These are phyloP conservation scores for Penicillium paxilli DNA, from an alignment of 495 filamentous ascomycete genomes.

Conservation along the genomic window DNA sequence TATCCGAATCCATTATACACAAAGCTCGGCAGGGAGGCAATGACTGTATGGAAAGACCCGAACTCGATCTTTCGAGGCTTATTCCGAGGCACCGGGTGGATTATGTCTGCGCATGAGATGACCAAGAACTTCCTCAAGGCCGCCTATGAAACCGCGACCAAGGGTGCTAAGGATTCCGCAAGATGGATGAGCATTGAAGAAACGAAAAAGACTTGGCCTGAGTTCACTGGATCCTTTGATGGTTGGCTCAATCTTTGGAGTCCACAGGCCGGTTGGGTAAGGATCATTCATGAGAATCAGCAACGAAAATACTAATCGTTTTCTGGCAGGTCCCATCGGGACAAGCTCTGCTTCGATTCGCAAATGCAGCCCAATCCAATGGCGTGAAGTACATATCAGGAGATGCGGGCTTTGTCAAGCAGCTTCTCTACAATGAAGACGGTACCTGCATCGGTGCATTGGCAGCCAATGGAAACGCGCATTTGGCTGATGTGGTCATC, in stretches of 20 bases:
- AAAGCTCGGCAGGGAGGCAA: neutral
- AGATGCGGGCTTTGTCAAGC: neutral
- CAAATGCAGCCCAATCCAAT: neutral
- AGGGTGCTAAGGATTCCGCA: neutral
- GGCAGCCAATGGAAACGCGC: neutral
- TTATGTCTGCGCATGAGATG: neutral
- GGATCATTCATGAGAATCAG: neutral
- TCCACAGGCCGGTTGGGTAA: neutral
- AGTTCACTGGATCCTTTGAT: neutral
- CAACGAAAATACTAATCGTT: neutral
- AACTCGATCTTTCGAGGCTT: neutral
- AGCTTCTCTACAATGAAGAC: neutral
- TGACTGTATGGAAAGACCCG: neutral
- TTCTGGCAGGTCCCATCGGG: neutral
- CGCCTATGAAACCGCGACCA: neutral
- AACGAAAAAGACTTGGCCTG: neutral
- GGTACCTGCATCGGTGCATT: neutral
- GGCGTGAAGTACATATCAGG: slow-evolving; percentile 2
- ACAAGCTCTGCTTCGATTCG: neutral
- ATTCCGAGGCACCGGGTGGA: slow-evolving; percentile 1
- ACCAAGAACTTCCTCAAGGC: neutral
- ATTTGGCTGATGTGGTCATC: neutral
- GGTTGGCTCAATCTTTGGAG: slow-evolving; percentile 1
- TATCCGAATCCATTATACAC: neutral
- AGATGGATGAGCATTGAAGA: neutral